Evolutionary conservation across 192 early-diverging fungal genomes (phyloP), one percentile per base, ranked within the genome.

Genomic region (Rhizoclosmatium globosum): DNA sequence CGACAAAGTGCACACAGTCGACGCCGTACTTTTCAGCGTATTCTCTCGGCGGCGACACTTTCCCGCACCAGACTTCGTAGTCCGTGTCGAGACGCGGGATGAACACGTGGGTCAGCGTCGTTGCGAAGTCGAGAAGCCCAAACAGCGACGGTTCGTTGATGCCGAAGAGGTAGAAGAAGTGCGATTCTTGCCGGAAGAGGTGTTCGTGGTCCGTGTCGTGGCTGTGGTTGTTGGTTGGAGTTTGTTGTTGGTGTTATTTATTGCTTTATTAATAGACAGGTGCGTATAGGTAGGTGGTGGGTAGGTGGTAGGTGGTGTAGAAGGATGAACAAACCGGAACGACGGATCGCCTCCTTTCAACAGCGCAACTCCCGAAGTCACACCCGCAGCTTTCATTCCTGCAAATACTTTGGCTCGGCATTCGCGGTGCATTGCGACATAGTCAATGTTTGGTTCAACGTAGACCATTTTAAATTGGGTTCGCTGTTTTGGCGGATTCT

Each of bases 151-250:
- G 91, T 79, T 93, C 92, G 47, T 81, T 79, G 57, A 91, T 91
- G 64, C 95, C 94, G 3, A 95, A 92, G 23, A 96, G 87, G 81
- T 96, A 98, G 79, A 87, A 88, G 70, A 94, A 95, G 88, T 93
- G 92, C 70, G 86, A 87, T 82, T 96, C 93, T 43, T 75, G 73
- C 0, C 73, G 73, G 73, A 75, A 75, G 21, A 75, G 60, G 61
- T 75, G 73, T 70, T 96, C 94, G 78, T 92, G 91, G 82, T 95
- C 95, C 57, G 91, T 84, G 64, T 92, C 87, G 85, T 96, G 94
- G 38, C 87, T 87, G 80, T 94, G 19, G 0, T 31, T 31, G 31
- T 31, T 31, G 31, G 31, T 31, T 31, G 31, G 31, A 31, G 31
- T 31, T 6, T 9, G 15, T 4, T 62, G 7, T 13, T 62, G 7